Percentiles rank a stretch among this genome's conserved stretches.
Conservation (phyloP, 495 filamentous ascomycete genomes). For the Daldinia decipiens region DNA sequence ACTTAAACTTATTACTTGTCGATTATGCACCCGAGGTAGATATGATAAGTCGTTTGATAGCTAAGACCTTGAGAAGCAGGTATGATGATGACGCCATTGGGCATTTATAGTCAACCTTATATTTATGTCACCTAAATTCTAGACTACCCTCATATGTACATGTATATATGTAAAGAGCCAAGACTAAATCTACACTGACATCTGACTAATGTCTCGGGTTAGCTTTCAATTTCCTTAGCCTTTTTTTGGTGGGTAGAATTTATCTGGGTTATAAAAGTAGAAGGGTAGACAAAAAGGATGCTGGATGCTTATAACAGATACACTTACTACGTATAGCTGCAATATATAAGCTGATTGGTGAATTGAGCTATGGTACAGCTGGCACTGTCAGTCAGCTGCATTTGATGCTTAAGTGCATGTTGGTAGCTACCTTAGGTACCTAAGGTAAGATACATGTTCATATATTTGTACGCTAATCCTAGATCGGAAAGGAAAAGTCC, state of each 20-base stretch:
- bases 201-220: not conserved
- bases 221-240: not conserved
- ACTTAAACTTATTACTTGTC: not conserved
- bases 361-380: not conserved
- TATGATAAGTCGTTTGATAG: constrained; percentile 1
- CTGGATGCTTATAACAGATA: not conserved
- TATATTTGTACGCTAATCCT: not conserved
- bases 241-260: not conserved
- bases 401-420: not conserved
- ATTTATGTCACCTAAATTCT: not conserved
- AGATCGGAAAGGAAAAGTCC: constrained; percentile 20
- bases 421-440: too few species aligned
- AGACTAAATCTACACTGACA: not conserved
- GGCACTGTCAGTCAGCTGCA: not conserved
- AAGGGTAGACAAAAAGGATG: not conserved
- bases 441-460: too few species aligned
- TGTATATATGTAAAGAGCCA: too few species aligned
- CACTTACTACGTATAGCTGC: not conserved
- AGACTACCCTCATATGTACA: too few species aligned
- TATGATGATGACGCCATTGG: constrained; percentile 22
- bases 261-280: not conserved
- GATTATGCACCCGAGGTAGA: not conserved
- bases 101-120: not conserved
- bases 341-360: constrained; percentile 4
- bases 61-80: constrained; percentile 9